Evolutionary conservation across 129 eudicot species (phyloP).

Genomic region (Oenanthe sinensis): DNA sequence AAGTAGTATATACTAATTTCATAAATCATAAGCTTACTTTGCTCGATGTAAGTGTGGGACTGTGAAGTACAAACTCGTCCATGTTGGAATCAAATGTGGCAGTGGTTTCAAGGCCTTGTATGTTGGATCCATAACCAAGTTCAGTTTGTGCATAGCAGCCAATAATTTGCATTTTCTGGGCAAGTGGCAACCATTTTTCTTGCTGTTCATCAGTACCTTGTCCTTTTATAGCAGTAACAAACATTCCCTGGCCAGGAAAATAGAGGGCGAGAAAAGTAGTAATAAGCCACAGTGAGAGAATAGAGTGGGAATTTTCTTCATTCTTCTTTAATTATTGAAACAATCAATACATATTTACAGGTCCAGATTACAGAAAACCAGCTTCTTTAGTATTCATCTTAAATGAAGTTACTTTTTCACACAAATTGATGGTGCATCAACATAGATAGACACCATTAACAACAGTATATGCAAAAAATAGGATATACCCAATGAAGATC

Average conservation of each 20-base stretch:
- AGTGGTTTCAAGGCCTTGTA: constrained; percentile 98
- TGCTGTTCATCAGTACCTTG: constrained; percentile 95
- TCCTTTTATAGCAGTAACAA: constrained; percentile 85
- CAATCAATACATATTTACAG: not conserved
- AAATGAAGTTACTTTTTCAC: not conserved
- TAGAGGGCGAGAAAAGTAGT: not conserved
- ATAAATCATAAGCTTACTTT: constrained; percentile 48
- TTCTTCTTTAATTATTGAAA: not conserved
- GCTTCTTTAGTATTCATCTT: not conserved
- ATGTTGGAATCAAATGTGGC: constrained; percentile 88
- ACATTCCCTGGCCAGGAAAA: constrained; percentile 57
- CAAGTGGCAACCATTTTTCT: constrained; percentile 88
- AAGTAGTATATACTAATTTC: not conserved
- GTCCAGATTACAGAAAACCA: not conserved
- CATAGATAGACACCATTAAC: not conserved
- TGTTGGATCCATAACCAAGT: constrained; percentile 99
- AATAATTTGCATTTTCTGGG: constrained; percentile 89
- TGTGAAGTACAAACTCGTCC: constrained; percentile 80
- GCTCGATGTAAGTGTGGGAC: constrained; percentile 97
- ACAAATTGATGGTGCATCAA: not conserved
- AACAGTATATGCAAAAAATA: not conserved
- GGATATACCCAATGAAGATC: constrained; percentile 88
- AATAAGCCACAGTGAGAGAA: not conserved
- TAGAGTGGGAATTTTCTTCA: too few relatives aligned
- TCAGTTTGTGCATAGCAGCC: constrained; percentile 99